Evolutionary conservation across 2,329 filamentous ascomycete genomes (phyloP).

Genomic region (Pyricularia sp.): DNA sequence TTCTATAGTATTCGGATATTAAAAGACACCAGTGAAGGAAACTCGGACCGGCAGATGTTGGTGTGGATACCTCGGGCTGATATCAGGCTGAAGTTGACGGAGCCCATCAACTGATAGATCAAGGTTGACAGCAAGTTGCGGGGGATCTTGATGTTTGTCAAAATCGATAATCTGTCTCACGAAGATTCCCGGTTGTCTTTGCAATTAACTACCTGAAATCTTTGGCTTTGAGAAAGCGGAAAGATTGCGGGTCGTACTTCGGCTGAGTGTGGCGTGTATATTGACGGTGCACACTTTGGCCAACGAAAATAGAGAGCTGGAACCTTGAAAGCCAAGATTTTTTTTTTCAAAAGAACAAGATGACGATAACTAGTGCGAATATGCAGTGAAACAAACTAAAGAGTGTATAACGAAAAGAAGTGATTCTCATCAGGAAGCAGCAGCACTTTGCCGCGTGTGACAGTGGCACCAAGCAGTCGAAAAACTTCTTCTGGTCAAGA

Average conservation of each 20-base stretch:
- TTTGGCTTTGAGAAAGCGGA: background rate
- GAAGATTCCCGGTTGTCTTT: background rate
- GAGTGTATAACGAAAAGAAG: background rate
- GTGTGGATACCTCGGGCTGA: background rate
- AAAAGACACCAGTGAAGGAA: background rate
- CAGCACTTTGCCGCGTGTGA: background rate
- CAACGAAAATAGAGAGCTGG: background rate
- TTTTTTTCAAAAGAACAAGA: background rate
- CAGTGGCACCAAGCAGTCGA: background rate
- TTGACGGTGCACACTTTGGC: background rate
- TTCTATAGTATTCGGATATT: background rate
- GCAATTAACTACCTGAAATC: background rate
- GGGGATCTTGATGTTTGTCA: background rate
- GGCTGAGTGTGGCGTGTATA: background rate
- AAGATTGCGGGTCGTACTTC: background rate
- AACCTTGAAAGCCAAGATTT: background rate
- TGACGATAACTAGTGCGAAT: background rate
- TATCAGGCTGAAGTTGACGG: constrained; percentile 2
- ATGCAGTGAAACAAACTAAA: background rate
- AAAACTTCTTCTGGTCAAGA: background rate
- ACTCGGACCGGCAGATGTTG: background rate
- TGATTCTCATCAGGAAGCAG: background rate
- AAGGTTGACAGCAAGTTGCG: background rate
- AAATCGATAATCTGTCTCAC: background rate
- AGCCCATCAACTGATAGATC: background rate